Evolutionary conservation across 2,329 filamentous ascomycete genomes (phyloP), one percentile per base, ranked within the genome.

Genomic region (Tolypocladium paradoxum): DNA sequence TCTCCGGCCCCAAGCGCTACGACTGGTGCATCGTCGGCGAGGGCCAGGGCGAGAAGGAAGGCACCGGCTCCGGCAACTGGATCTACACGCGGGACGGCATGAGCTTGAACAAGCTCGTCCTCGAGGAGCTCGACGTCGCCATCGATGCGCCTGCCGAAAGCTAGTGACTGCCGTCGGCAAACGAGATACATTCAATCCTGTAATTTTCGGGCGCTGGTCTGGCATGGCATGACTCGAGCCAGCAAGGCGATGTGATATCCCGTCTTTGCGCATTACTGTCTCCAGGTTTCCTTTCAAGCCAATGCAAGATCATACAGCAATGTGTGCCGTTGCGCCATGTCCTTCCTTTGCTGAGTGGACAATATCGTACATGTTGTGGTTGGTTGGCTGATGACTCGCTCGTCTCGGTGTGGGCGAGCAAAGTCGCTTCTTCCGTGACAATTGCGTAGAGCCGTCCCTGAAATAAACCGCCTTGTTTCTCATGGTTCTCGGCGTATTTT

Each of bases 1-100:
- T 90, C 52, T 91, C 88, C 6, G 93, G 93, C 0, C 93, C 93
- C 16, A 96, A 96, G 73, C 85, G 92, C 54, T 99, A 86, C 73
- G 91, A 97, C 70, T 99, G 88, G 81, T 87, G 95, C 53, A 68
- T 91, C 50, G 62, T 75, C 48, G 83, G 84, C 54, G 88, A 93
- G 62, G 76, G 80, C 34, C 87, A 90, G 62, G 54, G 55, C 29
- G 79, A 90, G 65, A 95, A 95, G 73, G 86, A 91, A 69, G 90
- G 84, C 34, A 86, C 84, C 2, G 84, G 78, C 2, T 67, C 69
- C 11, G 88, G 89, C 33, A 79, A 86, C 57, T 99, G 93, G 93
- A 78, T 97, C 48, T 97, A 96, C 67, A 70, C 89, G 54, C 78
- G 92, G 48, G 91, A 97, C 68, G 86, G 86, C n/a, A 82, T 80